Percentiles rank a stretch among this genome's conserved stretches.
phyloP scores from a whole-genome alignment of 805 yeast genomes.

The Candida sithepensis region DNA sequence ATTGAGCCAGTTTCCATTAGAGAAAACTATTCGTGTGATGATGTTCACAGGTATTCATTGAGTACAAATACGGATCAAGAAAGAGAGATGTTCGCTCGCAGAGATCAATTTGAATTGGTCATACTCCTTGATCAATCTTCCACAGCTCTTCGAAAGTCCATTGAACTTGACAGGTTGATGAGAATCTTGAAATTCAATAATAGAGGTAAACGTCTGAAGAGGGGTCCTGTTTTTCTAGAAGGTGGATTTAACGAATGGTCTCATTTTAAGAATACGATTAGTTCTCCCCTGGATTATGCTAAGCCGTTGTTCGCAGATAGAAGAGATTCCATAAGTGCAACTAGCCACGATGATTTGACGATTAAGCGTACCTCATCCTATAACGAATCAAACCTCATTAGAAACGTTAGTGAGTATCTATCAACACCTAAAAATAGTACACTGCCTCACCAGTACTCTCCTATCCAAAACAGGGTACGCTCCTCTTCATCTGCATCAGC shows the following conservation, averaged over 20 bases:
- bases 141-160: conserved; percentile 13
- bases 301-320: conserved; percentile 17
- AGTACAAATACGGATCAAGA: conserved; percentile 56
- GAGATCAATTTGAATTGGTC: conserved; percentile 58
- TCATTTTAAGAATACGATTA: conserved; percentile 14
- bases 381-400: conserved; percentile 16
- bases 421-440: conserved; percentile 10
- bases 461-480: conserved; percentile 3
- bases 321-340: conserved; percentile 9
- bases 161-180: conserved; percentile 30
- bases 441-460: conserved; percentile 15
- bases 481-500: background rate
- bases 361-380: conserved; percentile 10
- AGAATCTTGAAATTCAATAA: conserved; percentile 37
- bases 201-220: conserved; percentile 33
- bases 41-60: conserved; percentile 60
- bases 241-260: conserved; percentile 70
- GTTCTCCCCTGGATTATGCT: conserved; percentile 19
- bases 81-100: conserved; percentile 44
- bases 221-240: conserved; percentile 41
- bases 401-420: conserved; percentile 20
- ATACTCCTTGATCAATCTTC: conserved; percentile 58
- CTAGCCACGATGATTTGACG: conserved; percentile 15
- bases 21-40: conserved; percentile 51
- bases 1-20: conserved; percentile 69